Evolutionary conservation across 345 rosid genomes (phyloP).

Genomic region (Rubroshorea leprosula): DNA sequence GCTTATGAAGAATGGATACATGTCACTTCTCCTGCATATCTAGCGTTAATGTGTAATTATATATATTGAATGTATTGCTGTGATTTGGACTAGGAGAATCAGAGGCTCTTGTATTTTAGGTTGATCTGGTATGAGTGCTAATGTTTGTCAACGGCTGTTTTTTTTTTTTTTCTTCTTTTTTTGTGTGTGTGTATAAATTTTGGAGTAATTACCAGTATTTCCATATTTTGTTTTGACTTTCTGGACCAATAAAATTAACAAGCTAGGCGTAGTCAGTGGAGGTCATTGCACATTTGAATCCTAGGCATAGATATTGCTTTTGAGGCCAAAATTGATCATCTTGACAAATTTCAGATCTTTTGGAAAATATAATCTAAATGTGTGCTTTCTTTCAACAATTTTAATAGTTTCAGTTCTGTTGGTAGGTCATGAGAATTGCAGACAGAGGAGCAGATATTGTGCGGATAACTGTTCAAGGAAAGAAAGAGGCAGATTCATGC

Average conservation of each 20-base stretch:
- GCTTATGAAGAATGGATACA: conserved; percentile 1
- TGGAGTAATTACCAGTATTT: no score
- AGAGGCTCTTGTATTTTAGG: background rate
- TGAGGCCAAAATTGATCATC: background rate
- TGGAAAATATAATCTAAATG: background rate
- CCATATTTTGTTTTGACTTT: no score
- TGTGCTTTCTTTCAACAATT: no score
- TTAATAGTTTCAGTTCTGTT: conserved; percentile 3
- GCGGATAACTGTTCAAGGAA: conserved; percentile 97
- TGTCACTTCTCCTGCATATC: background rate
- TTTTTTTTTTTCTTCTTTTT: no score
- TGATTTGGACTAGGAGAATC: conserved; percentile 1
- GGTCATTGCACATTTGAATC: no score
- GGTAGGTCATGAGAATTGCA: conserved; percentile 89
- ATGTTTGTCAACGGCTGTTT: no score
- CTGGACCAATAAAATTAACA: no score
- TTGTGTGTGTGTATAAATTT: no score
- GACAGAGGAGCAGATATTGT: conserved; percentile 92
- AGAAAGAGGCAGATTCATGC: conserved; percentile 95
- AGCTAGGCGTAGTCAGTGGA: no score
- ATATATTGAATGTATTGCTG: background rate
- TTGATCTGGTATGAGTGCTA: background rate
- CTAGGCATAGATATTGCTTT: background rate
- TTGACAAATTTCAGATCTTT: background rate
- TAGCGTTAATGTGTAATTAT: background rate